phyloP scores from a whole-genome alignment of 73 alveolate species.

The Paramecium caudatum region DNA sequence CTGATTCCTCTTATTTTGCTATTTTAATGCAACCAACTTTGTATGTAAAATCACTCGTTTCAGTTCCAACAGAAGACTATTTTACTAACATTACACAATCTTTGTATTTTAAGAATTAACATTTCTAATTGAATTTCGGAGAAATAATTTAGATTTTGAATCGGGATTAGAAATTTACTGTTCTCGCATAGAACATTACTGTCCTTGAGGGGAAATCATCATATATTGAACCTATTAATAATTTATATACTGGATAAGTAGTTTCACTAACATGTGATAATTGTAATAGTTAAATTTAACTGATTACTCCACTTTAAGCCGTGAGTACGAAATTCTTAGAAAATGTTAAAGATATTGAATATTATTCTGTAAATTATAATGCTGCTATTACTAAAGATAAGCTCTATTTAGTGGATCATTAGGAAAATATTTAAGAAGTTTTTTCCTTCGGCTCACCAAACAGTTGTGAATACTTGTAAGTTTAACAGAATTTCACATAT shows the following conservation, averaged over 20 bases:
- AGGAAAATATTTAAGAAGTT: not conserved
- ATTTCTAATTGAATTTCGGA: too few relatives aligned
- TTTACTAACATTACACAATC: not conserved
- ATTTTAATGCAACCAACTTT: not conserved
- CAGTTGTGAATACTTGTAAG: not conserved
- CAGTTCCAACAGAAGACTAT: not conserved
- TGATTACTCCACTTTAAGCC: not conserved
- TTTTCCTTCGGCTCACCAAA: not conserved
- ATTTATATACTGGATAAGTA: not conserved
- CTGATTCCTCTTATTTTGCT: not conserved
- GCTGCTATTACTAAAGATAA: not conserved
- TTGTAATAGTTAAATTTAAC: not conserved
- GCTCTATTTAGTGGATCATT: not conserved
- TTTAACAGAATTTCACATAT: not conserved
- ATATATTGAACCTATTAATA: too few relatives aligned
- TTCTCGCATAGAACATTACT: too few relatives aligned
- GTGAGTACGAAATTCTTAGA: not conserved
- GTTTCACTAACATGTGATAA: not conserved
- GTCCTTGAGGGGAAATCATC: too few relatives aligned
- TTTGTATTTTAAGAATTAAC: too few relatives aligned
- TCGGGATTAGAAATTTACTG: too few relatives aligned
- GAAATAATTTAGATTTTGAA: too few relatives aligned
- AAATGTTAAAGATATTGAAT: constrained; percentile 1
- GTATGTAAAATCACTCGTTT: not conserved
- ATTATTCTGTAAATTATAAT: not conserved